Conservation (phyloP, 2,329 filamentous ascomycete genomes). For the Ophiocordyceps camponoti-saundersi region DNA sequence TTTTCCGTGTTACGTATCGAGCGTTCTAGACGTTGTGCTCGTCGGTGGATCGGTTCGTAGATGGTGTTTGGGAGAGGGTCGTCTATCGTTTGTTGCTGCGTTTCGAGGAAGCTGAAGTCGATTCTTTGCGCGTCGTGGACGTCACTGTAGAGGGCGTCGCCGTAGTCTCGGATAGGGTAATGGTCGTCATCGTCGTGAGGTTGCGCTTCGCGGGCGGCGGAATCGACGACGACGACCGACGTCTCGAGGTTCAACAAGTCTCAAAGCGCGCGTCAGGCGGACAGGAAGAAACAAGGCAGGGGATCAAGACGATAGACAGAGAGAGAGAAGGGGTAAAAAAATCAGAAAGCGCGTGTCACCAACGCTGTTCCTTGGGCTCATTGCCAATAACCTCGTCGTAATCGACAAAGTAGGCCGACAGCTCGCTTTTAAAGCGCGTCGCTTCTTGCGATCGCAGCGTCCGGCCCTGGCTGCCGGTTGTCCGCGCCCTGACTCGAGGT, state of each 20-base stretch:
- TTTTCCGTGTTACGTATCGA: constrained; percentile 48
- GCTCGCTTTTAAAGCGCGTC: constrained; percentile 75
- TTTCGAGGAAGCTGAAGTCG: constrained; percentile 35
- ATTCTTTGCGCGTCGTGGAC: constrained; percentile 38
- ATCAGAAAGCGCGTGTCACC: constrained; percentile 13
- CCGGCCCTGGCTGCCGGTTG: neutral
- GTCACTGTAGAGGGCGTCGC: constrained; percentile 37
- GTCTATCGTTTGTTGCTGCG: constrained; percentile 24
- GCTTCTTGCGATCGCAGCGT: constrained; percentile 32
- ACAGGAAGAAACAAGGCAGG: constrained; percentile 1
- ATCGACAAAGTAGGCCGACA: constrained; percentile 79
- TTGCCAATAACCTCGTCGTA: constrained; percentile 91
- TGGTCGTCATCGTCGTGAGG: constrained; percentile 7
- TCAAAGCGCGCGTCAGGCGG: constrained; percentile 16
- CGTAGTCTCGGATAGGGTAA: constrained; percentile 32
- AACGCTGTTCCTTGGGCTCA: constrained; percentile 62
- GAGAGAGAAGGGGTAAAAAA: neutral
- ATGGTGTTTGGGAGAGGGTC: constrained; percentile 40
- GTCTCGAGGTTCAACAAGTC: constrained; percentile 60
- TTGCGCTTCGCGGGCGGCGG: constrained; percentile 8
- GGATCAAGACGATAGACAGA: too few relatives aligned
- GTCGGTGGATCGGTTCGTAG: constrained; percentile 37
- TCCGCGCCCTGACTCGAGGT: neutral
- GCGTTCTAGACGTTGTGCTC: constrained; percentile 41
- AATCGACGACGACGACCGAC: constrained; percentile 52